phyloP scores from a whole-genome alignment of 2,329 filamentous ascomycete species.

The Botrytis hyacinthi region DNA sequence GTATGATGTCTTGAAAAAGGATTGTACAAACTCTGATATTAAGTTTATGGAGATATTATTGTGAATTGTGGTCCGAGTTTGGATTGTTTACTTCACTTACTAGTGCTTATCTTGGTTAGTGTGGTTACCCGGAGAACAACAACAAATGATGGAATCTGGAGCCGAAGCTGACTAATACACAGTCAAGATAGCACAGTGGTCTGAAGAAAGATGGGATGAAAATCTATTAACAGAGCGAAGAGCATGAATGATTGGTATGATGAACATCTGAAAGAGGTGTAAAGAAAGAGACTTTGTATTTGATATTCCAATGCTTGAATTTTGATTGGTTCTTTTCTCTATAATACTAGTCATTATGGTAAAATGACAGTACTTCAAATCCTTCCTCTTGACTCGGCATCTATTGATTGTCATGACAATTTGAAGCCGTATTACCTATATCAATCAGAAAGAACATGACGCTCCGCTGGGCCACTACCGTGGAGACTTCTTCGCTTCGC shows the following conservation, averaged over 20 bases:
- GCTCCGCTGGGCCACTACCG: slow-evolving; percentile 4
- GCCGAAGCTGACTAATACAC: neutral
- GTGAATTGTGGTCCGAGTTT: slow-evolving; percentile 16
- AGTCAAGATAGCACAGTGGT: too few species aligned
- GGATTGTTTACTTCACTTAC: slow-evolving; percentile 17
- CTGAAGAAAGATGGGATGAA: neutral
- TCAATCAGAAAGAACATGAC: neutral
- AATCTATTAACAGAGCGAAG: neutral
- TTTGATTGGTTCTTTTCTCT: neutral
- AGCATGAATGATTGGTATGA: neutral
- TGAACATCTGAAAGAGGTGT: neutral
- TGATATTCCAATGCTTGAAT: neutral
- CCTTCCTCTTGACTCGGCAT: neutral
- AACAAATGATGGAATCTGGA: neutral
- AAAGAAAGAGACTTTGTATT: neutral
- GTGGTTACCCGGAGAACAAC: slow-evolving; percentile 6
- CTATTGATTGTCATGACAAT: neutral
- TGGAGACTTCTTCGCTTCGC: slow-evolving; percentile 3
- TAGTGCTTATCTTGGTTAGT: slow-evolving; percentile 15
- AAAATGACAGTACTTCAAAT: neutral
- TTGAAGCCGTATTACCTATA: neutral
- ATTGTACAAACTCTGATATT: slow-evolving; percentile 6
- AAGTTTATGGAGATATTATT: slow-evolving; percentile 16
- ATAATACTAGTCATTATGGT: neutral
- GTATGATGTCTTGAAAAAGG: neutral